Evolutionary conservation across 495 filamentous ascomycete species (phyloP), one percentile per base, ranked within the genome.

Genomic region (Aspergillus egyptiacus): DNA sequence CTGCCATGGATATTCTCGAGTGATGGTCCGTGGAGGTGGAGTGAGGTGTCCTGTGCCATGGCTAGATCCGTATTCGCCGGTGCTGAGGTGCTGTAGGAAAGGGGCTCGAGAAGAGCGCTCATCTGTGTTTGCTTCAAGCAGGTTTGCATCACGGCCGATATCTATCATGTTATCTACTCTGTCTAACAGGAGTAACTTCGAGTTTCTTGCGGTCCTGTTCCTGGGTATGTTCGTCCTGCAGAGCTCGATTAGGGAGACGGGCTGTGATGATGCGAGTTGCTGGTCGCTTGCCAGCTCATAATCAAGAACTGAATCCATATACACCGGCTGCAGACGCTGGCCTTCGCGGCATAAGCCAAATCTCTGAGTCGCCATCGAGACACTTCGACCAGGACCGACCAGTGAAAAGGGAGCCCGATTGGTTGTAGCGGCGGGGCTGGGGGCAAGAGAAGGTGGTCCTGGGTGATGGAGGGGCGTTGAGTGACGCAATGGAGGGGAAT

Each of bases 251-350:
- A 64, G 32, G 30, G 57, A 49, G n/a, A 66, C 36, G 2, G 60
- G 60, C 11, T 52, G 54, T 19, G 61, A 58, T 7, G 59, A 66
- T 4, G 55, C 51, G 13, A 66, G 46, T 1, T 57, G 51, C 36
- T 53, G 49, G 23, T 59, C 32, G 22, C 54, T 48, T 39, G 42
- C 34, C 9, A 62, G 38, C 35, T 67, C 63, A 23, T 55, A 36
- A 13, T 31, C 27, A 15, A 17, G 18, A 41, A 32, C 23, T 7
- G 31, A 43, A 11, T 19, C 31, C 17, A 35, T 39, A 10, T 36
- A 22, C 39, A 39, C 47, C 30, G 44, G 14, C 11, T 10, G 19
- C 20, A 34, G 15, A 6, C 35, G 27, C 7, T 46, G 27, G 38
- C 25, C 28, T 0, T 33, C 5, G 34, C 27, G n/a, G 14, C 22